Evolutionary conservation across 2,329 filamentous ascomycete species (phyloP).

Genomic region (Shiraia bambusicola): DNA sequence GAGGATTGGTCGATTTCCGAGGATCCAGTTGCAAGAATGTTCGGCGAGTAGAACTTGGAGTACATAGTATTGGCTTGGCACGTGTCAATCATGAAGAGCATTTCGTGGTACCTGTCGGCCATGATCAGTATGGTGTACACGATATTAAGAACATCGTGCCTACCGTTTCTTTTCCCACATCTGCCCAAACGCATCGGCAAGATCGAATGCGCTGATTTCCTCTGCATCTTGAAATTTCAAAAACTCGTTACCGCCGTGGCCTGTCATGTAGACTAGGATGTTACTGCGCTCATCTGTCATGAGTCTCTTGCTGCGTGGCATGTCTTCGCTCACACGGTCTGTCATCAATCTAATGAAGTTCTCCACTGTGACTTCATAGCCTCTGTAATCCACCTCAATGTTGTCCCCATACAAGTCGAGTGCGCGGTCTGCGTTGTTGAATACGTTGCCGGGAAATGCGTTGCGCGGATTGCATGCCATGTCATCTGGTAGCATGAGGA

Average conservation of each 20-base stretch:
- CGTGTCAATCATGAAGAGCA: constrained; percentile 99
- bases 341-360: constrained; percentile 96
- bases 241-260: constrained; percentile 96
- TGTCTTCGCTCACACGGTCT: constrained; percentile 90
- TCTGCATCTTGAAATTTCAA: constrained; percentile 98
- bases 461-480: constrained; percentile 99
- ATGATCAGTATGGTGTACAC: no score
- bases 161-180: constrained; percentile 99
- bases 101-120: constrained; percentile 91
- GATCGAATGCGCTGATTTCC: constrained; percentile 93
- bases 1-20: constrained; percentile 94
- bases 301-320: constrained; percentile 89
- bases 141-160: no score
- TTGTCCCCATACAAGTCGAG: constrained; percentile 98
- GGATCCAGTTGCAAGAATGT: constrained; percentile 97
- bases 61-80: constrained; percentile 99
- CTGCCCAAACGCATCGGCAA: constrained; percentile 96
- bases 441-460: constrained; percentile 94
- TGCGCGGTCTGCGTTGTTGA: constrained; percentile 94
- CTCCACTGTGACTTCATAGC: constrained; percentile 98
- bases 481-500: constrained; percentile 99
- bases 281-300: constrained; percentile 95
- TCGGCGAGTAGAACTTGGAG: constrained; percentile 94
- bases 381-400: constrained; percentile 97
- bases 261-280: constrained; percentile 98